phyloP scores from a whole-genome alignment of 2,329 filamentous ascomycete species.

The Penicillium sp. region DNA sequence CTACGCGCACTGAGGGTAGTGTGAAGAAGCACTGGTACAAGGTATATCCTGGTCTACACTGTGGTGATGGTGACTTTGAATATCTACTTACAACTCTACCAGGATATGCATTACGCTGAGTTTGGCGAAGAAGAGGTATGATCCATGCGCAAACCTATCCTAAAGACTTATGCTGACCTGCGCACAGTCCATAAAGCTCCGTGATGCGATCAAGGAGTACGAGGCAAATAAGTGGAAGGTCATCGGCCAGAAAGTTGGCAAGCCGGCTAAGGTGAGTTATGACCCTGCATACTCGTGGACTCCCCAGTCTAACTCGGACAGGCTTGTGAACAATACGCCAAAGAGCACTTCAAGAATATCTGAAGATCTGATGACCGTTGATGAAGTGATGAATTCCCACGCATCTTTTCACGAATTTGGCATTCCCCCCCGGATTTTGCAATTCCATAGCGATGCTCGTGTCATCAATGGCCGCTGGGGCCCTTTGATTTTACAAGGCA shows the following conservation, averaged over 20 bases:
- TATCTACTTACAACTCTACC: constrained; percentile 24
- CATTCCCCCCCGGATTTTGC: constrained; percentile 21
- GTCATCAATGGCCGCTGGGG: constrained; percentile 15
- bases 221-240: constrained; percentile 98
- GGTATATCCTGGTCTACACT: constrained; percentile 46
- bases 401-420: constrained; percentile 24
- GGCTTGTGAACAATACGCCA: constrained; percentile 90
- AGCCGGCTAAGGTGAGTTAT: constrained; percentile 76
- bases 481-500: constrained; percentile 19
- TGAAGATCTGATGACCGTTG: constrained; percentile 29
- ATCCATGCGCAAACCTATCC: not conserved
- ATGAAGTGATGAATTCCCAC: constrained; percentile 33
- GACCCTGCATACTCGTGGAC: constrained; percentile 7
- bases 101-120: constrained; percentile 99
- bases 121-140: constrained; percentile 93
- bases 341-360: constrained; percentile 71
- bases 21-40: constrained; percentile 99
- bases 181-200: constrained; percentile 50
- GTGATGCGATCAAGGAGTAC: constrained; percentile 96
- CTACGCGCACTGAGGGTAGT: constrained; percentile 87
- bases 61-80: not conserved
- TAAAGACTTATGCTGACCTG: constrained; percentile 9
- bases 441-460: constrained; percentile 27
- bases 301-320: constrained; percentile 35
- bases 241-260: constrained; percentile 93